These are phyloP conservation scores for Aspergillus sp. DNA, from an alignment of 2,329 filamentous ascomycete genomes.

Conservation along the genomic window DNA sequence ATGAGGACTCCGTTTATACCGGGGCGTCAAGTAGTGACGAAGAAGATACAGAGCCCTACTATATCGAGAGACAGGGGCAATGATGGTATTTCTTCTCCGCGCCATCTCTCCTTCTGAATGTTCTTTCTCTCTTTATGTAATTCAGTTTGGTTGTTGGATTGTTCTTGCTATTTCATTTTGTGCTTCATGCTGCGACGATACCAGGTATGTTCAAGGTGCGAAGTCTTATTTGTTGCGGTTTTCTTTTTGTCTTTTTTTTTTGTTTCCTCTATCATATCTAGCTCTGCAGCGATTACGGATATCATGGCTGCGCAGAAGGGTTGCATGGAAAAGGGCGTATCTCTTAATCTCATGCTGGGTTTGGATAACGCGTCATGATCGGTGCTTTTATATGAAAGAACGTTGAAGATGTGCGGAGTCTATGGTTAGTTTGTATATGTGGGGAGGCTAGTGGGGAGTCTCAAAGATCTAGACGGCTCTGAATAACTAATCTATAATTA, in stretches of 20 bases:
- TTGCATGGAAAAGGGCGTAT: conserved; percentile 12
- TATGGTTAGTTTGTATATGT: no score
- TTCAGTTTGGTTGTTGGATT: background rate
- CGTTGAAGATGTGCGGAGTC: conserved; percentile 1
- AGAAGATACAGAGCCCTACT: conserved; percentile 36
- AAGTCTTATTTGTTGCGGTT: conserved; percentile 5
- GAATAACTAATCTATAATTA: background rate
- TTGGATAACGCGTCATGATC: background rate
- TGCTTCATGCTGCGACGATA: conserved; percentile 23
- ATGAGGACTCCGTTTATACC: conserved; percentile 37
- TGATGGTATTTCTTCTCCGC: conserved; percentile 15
- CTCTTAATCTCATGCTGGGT: background rate
- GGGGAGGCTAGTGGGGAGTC: background rate
- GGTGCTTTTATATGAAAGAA: background rate
- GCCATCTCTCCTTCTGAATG: background rate
- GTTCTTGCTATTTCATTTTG: background rate
- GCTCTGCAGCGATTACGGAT: background rate
- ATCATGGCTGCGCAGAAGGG: background rate
- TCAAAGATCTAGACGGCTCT: background rate
- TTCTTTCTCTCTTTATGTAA: conserved; percentile 3
- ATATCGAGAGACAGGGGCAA: conserved; percentile 28
- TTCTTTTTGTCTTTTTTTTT: background rate
- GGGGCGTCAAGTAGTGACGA: conserved; percentile 39
- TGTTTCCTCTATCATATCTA: background rate
- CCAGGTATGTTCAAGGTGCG: conserved; percentile 19